These are phyloP conservation scores for Rhizopogon vulgaris DNA, from an alignment of 768 basidiomycete species.

Conservation along the genomic window DNA sequence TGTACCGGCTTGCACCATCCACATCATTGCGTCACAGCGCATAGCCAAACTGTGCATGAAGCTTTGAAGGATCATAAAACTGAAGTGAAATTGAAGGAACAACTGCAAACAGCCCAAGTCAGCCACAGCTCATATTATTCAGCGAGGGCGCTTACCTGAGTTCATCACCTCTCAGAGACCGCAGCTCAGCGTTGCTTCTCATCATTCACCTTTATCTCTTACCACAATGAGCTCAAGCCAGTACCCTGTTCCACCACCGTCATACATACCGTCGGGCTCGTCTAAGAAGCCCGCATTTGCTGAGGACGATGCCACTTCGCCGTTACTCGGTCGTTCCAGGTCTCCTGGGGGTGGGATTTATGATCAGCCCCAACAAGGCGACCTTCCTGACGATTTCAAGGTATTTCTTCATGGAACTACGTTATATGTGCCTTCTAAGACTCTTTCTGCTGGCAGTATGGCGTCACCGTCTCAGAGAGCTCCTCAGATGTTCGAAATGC, in stretches of 20 bases:
- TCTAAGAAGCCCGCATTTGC: slow-evolving; percentile 29
- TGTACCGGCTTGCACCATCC: too few relatives aligned
- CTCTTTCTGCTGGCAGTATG: slow-evolving; percentile 41
- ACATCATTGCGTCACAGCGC: too few relatives aligned
- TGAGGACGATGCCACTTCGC: slow-evolving; percentile 40
- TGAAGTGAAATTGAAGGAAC: too few relatives aligned
- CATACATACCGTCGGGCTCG: slow-evolving; percentile 42
- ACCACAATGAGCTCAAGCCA: slow-evolving; percentile 44
- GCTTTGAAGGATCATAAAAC: too few relatives aligned
- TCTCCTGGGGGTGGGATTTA: slow-evolving; percentile 48
- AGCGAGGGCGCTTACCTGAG: slow-evolving; percentile 14
- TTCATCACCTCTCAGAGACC: slow-evolving; percentile 2
- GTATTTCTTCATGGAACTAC: slow-evolving; percentile 29
- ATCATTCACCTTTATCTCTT: slow-evolving; percentile 11
- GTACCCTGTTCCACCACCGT: slow-evolving; percentile 57
- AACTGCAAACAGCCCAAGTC: slow-evolving; percentile 2
- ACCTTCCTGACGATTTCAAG: slow-evolving; percentile 93
- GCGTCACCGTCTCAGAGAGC: slow-evolving; percentile 73
- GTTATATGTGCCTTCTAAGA: neutral
- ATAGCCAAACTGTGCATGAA: too few relatives aligned
- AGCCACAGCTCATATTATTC: slow-evolving; percentile 22
- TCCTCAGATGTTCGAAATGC: slow-evolving; percentile 72
- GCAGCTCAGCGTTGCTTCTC: neutral
- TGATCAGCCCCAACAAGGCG: slow-evolving; percentile 68
- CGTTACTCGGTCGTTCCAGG: slow-evolving; percentile 49